Conservation (phyloP, 805 yeast genomes). For the Kuraishia capsulata region DNA sequence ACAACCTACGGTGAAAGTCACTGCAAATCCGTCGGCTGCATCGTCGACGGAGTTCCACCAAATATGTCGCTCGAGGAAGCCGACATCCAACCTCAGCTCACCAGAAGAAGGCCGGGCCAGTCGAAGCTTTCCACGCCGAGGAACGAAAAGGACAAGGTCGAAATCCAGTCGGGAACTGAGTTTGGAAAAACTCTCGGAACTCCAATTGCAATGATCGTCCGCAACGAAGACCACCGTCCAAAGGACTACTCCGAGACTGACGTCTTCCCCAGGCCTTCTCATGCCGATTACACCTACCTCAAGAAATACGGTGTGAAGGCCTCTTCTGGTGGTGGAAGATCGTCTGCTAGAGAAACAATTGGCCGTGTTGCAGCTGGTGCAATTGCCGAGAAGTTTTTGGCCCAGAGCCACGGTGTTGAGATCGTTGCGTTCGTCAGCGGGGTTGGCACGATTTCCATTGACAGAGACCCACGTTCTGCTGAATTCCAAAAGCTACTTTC, state of each 20-base stretch:
- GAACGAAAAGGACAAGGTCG: slow-evolving; percentile 88
- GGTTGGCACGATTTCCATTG: slow-evolving; percentile 74
- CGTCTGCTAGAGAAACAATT: slow-evolving; percentile 95
- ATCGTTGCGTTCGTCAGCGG: slow-evolving; percentile 95
- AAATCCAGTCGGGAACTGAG: slow-evolving; percentile 93
- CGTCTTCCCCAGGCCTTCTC: slow-evolving; percentile 93
- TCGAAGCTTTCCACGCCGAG: slow-evolving; percentile 88
- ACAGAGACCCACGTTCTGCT: slow-evolving; percentile 58
- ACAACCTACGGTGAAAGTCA: slow-evolving; percentile 98
- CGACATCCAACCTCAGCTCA: slow-evolving; percentile 91
- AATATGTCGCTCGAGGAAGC: slow-evolving; percentile 77
- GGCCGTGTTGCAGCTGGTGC: slow-evolving; percentile 99
- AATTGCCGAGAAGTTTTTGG: slow-evolving; percentile 86
- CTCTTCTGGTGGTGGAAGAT: slow-evolving; percentile 94
- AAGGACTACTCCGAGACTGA: slow-evolving; percentile 94
- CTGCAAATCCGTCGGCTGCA: slow-evolving; percentile 95
- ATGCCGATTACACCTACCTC: slow-evolving; percentile 92
- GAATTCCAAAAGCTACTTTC: slow-evolving; percentile 59
- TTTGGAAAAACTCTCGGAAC: slow-evolving; percentile 86
- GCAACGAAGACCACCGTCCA: slow-evolving; percentile 95
- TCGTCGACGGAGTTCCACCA: slow-evolving; percentile 97
- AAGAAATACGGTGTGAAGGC: slow-evolving; percentile 90
- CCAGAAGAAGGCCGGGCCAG: slow-evolving; percentile 98
- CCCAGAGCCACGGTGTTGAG: slow-evolving; percentile 72
- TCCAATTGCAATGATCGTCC: slow-evolving; percentile 89